These are phyloP conservation scores for Sugiyamaella smithiae DNA, from an alignment of 805 yeast genomes.

Conservation along the genomic window DNA sequence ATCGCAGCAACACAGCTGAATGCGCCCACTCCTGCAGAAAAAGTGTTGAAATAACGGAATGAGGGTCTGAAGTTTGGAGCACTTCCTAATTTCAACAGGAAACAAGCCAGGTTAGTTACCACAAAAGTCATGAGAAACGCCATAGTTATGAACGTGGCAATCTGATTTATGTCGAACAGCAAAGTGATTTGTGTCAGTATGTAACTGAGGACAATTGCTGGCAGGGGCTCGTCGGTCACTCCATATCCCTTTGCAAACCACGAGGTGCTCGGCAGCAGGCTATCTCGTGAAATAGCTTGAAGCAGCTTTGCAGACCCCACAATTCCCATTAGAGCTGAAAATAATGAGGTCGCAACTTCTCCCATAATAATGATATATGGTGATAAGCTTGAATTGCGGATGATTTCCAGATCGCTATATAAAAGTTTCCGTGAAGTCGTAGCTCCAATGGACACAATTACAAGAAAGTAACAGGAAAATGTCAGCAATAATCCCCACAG, in stretches of 20 bases:
- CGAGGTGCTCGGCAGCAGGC: constrained; percentile 75
- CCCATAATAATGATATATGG: constrained; percentile 73
- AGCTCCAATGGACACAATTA: constrained; percentile 74
- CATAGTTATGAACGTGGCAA: constrained; percentile 95
- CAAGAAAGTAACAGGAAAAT: constrained; percentile 71
- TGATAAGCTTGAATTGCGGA: constrained; percentile 74
- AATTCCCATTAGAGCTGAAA: constrained; percentile 91
- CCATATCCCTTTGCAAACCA: constrained; percentile 52
- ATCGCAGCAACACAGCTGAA: constrained; percentile 71
- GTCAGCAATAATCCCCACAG: constrained; percentile 77
- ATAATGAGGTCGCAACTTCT: constrained; percentile 87
- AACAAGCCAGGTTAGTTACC: constrained; percentile 92
- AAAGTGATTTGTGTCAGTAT: constrained; percentile 76
- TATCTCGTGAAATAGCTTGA: constrained; percentile 88
- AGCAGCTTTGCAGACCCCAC: constrained; percentile 92
- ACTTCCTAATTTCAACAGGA: constrained; percentile 77
- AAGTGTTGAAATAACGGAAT: constrained; percentile 77
- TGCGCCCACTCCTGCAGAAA: constrained; percentile 79
- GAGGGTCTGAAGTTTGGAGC: constrained; percentile 99
- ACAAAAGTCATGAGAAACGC: constrained; percentile 95
- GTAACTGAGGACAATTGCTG: constrained; percentile 75
- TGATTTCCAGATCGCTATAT: constrained; percentile 74
- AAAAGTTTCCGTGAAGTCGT: constrained; percentile 79
- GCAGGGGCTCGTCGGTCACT: constrained; percentile 54
- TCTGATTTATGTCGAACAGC: constrained; percentile 86